phyloP scores from a whole-genome alignment of 2,329 filamentous ascomycete genomes.

The Nannizzia gypsea region DNA sequence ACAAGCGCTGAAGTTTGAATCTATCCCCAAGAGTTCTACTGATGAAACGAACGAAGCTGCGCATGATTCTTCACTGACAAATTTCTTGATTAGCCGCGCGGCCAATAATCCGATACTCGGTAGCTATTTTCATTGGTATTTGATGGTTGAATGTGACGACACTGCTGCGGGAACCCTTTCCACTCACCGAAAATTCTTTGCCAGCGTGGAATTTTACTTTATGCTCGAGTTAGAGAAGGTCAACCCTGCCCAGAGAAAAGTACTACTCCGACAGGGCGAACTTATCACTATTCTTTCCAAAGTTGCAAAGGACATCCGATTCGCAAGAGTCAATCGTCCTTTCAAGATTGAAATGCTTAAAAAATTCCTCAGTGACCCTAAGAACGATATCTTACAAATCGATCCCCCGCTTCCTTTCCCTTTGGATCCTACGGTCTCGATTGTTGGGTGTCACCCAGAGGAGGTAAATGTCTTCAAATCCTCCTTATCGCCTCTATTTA shows the following conservation, averaged over 20 bases:
- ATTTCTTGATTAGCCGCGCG: conserved; percentile 78
- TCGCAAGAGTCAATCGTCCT: conserved; percentile 62
- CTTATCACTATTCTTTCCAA: conserved; percentile 76
- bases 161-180: conserved; percentile 59
- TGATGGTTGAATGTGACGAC: conserved; percentile 96
- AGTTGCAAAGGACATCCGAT: conserved; percentile 78
- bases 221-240: conserved; percentile 74
- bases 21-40: conserved; percentile 52
- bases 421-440: conserved; percentile 68
- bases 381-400: conserved; percentile 74
- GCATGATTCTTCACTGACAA: conserved; percentile 72
- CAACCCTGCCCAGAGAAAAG: conserved; percentile 62
- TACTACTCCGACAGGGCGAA: conserved; percentile 75
- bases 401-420: conserved; percentile 80
- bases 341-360: conserved; percentile 78
- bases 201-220: conserved; percentile 90
- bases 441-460: conserved; percentile 69
- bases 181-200: conserved; percentile 73
- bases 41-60: conserved; percentile 46
- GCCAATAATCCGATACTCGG: conserved; percentile 80
- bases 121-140: conserved; percentile 95
- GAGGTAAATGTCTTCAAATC: conserved; percentile 93
- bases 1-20: conserved; percentile 89
- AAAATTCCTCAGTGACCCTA: conserved; percentile 71
- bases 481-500: conserved; percentile 77